A percentile compares a stretch with the other conserved stretches of the same genome.
Evolutionary conservation across 805 yeast species (phyloP).

Genomic region (Yamadazyma akitaensis): DNA sequence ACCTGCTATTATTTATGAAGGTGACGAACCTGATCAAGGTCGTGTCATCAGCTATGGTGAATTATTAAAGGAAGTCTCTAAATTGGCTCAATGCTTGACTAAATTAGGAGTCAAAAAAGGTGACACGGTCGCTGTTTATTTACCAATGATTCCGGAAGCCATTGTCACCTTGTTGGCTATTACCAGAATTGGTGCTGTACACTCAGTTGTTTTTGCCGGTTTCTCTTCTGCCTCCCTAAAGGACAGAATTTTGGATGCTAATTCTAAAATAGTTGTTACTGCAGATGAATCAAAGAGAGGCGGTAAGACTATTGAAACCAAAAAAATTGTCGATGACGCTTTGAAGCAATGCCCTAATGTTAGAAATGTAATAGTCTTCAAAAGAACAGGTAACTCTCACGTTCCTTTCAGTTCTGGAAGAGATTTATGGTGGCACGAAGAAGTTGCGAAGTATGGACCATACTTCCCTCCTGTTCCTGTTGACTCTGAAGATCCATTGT

Average conservation of each 20-base stretch:
- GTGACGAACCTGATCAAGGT: conserved; percentile 80
- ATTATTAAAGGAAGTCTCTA: conserved; percentile 77
- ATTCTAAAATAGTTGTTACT: conserved; percentile 82
- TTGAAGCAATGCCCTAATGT: conserved; percentile 71
- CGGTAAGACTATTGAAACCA: conserved; percentile 87
- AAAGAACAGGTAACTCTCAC: conserved; percentile 76
- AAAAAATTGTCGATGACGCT: conserved; percentile 94
- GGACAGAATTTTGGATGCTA: conserved; percentile 88
- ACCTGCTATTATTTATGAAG: conserved; percentile 84
- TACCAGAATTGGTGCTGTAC: conserved; percentile 91
- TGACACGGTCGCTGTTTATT: conserved; percentile 92
- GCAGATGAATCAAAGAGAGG: conserved; percentile 96
- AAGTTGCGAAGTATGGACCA: conserved; percentile 48
- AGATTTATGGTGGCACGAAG: conserved; percentile 59
- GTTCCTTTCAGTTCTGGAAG: conserved; percentile 75
- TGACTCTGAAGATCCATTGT: conserved; percentile 90
- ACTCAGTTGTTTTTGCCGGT: conserved; percentile 96
- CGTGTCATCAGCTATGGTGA: conserved; percentile 80
- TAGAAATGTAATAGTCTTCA: conserved; percentile 78
- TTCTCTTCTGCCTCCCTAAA: conserved; percentile 88
- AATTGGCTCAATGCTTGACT: conserved; percentile 78
- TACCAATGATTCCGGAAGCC: conserved; percentile 98
- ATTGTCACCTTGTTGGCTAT: conserved; percentile 91
- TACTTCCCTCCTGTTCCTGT: conserved; percentile 88
- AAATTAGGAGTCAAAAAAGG: conserved; percentile 90